These are phyloP conservation scores for Tilletia walkeri DNA, from an alignment of 1,284 basidiomycete species.

Conservation along the genomic window DNA sequence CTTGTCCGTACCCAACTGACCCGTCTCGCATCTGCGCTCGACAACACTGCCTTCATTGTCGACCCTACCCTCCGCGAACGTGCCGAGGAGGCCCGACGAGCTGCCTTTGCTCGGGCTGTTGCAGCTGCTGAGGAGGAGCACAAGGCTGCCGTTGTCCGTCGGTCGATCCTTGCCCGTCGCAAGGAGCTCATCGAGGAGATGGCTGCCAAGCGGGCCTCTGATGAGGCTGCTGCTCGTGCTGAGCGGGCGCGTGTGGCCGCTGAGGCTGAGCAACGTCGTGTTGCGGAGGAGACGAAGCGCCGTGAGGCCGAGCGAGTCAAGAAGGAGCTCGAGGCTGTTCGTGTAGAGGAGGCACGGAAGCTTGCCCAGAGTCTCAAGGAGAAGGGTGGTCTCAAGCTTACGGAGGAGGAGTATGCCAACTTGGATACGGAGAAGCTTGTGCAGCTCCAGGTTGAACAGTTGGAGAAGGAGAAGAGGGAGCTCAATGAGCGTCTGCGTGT, in stretches of 20 bases:
- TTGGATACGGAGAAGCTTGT: constrained; percentile 86
- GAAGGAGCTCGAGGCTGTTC: constrained; percentile 78
- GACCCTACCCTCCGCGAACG: constrained; percentile 38
- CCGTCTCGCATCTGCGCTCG: constrained; percentile 50
- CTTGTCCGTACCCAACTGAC: constrained; percentile 54
- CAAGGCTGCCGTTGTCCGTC: constrained; percentile 49
- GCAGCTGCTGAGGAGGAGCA: constrained; percentile 50
- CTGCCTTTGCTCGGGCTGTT: constrained; percentile 46
- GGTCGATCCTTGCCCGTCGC: constrained; percentile 72
- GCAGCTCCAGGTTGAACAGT: constrained; percentile 84
- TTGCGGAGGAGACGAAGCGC: constrained; percentile 70
- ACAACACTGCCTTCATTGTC: constrained; percentile 48
- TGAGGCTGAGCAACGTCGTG: constrained; percentile 70
- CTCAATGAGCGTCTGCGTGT: constrained; percentile 79
- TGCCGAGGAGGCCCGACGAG: constrained; percentile 40
- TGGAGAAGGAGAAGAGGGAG: constrained; percentile 95
- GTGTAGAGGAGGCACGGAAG: constrained; percentile 82
- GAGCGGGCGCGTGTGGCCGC: constrained; percentile 62
- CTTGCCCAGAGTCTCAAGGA: constrained; percentile 82
- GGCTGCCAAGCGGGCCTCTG: constrained; percentile 80
- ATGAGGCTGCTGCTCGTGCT: constrained; percentile 77
- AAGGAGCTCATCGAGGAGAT: constrained; percentile 85
- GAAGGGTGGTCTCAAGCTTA: constrained; percentile 80
- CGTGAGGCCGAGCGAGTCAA: constrained; percentile 76
- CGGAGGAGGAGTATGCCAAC: constrained; percentile 73